A percentile compares a stretch with the other conserved stretches of the same genome.
These are phyloP conservation scores for Citrullus amarus DNA, from an alignment of 306 rosid species.

Conservation along the genomic window DNA sequence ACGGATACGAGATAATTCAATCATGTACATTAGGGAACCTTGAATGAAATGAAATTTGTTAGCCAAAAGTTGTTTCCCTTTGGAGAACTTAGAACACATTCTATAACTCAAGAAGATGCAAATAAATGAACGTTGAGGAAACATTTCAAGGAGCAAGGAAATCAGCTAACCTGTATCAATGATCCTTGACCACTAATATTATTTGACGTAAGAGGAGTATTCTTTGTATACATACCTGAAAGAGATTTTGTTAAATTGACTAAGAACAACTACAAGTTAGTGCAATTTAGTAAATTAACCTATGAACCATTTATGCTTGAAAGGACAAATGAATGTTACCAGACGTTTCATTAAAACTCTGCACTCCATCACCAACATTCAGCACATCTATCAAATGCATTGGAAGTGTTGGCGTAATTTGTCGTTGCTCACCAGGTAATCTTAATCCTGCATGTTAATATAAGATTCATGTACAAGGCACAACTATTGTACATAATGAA, in stretches of 20 bases:
- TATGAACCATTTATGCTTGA: slow-evolving; percentile 9
- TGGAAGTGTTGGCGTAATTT: slow-evolving; percentile 61
- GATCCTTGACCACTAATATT: slow-evolving; percentile 48
- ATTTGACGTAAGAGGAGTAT: slow-evolving; percentile 46
- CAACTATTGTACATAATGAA: not conserved
- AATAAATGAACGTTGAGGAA: not conserved
- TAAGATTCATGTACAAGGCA: not conserved
- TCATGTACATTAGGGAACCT: not conserved
- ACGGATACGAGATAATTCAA: not conserved
- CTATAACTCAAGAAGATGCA: not conserved
- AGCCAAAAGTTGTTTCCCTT: not conserved
- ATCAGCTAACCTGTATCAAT: slow-evolving; percentile 50
- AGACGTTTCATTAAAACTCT: slow-evolving; percentile 47
- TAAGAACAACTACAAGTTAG: not conserved
- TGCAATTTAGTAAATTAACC: not conserved
- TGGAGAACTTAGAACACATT: not conserved
- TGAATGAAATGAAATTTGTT: not conserved
- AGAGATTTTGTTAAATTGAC: slow-evolving; percentile 12
- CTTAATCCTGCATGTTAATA: slow-evolving; percentile 44
- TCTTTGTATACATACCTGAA: slow-evolving; percentile 60
- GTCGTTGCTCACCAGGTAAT: slow-evolving; percentile 68
- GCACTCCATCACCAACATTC: slow-evolving; percentile 39
- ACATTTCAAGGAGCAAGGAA: slow-evolving; percentile 12
- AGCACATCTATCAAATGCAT: slow-evolving; percentile 75
- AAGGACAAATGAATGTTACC: slow-evolving; percentile 25